phyloP scores from a whole-genome alignment of 1,139 yeast genomes.

The Saccharomycopsis crataegensis region DNA sequence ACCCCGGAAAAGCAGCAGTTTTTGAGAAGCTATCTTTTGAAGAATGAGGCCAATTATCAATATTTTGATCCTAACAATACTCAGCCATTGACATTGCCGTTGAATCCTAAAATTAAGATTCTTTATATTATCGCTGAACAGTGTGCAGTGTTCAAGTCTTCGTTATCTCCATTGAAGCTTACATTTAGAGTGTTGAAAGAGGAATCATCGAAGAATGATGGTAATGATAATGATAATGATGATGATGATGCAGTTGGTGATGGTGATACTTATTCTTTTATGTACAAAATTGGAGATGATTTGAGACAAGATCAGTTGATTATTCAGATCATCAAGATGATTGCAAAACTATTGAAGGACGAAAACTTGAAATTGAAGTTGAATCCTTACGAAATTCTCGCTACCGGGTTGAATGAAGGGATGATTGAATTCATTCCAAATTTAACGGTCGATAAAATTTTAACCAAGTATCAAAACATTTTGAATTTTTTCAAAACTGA shows the following conservation, averaged over 20 bases:
- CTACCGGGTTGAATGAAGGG: conserved; percentile 88
- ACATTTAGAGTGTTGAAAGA: conserved; percentile 49
- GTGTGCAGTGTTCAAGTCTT: conserved; percentile 82
- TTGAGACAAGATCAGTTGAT: conserved; percentile 93
- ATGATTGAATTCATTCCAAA: conserved; percentile 90
- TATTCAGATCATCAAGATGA: conserved; percentile 80
- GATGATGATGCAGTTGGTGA: conserved; percentile 22
- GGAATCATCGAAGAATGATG: background rate
- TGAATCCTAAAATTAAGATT: conserved; percentile 60
- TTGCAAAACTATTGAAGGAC: conserved; percentile 83
- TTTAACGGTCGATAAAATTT: conserved; percentile 77
- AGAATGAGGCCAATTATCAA: conserved; percentile 26
- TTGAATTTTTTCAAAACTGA: conserved; percentile 49
- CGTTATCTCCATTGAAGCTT: conserved; percentile 80
- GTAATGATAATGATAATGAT: background rate
- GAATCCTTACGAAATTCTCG: conserved; percentile 84
- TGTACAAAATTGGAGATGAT: conserved; percentile 96
- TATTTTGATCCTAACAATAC: conserved; percentile 31
- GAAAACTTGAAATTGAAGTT: conserved; percentile 85
- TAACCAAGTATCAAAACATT: conserved; percentile 69
- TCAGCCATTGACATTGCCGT: conserved; percentile 59
- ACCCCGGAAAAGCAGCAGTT: conserved; percentile 18
- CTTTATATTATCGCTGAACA: conserved; percentile 76
- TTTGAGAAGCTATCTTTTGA: conserved; percentile 14
- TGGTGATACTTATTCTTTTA: conserved; percentile 62